Percentiles rank a stretch among this genome's conserved stretches.
Evolutionary conservation across 768 basidiomycete species (phyloP).

Genomic region (Trametes punicea): DNA sequence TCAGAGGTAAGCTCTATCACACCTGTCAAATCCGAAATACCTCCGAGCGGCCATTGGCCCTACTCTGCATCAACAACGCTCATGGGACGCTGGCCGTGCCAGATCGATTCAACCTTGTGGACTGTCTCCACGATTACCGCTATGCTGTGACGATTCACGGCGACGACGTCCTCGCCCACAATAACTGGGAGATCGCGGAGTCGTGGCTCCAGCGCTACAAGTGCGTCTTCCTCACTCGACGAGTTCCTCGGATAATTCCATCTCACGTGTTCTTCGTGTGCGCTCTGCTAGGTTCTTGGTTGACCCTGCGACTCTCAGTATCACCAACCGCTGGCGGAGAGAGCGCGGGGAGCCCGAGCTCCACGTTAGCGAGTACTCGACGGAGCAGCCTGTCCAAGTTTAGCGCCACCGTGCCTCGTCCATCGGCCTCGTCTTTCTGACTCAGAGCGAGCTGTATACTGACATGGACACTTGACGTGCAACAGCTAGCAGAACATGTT

Average conservation of each 20-base stretch:
- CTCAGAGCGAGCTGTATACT: not conserved
- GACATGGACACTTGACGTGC: not conserved
- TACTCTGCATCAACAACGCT: too few relatives aligned
- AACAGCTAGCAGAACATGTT: not conserved
- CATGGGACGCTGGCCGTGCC: not conserved
- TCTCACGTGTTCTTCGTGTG: not conserved
- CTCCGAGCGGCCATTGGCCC: too few relatives aligned
- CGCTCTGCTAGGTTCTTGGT: slow-evolving; percentile 61
- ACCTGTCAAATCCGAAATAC: too few relatives aligned
- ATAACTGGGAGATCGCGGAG: slow-evolving; percentile 88
- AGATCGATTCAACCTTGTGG: slow-evolving; percentile 79
- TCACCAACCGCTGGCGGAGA: slow-evolving; percentile 84
- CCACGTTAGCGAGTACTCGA: slow-evolving; percentile 12
- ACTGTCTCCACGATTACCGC: slow-evolving; percentile 74
- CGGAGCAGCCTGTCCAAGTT: slow-evolving; percentile 13
- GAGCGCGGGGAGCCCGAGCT: slow-evolving; percentile 73
- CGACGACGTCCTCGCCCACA: slow-evolving; percentile 86
- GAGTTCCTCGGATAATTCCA: not conserved
- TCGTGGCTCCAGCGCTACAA: slow-evolving; percentile 80
- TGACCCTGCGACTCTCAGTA: slow-evolving; percentile 64
- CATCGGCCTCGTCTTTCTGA: not conserved
- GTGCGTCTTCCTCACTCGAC: slow-evolving; percentile 35
- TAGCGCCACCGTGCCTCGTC: not conserved
- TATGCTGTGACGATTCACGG: slow-evolving; percentile 74
- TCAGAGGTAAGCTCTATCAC: slow-evolving; percentile 57